Evolutionary conservation across 2,329 filamentous ascomycete species (phyloP).

Genomic region (Alternaria sp.): DNA sequence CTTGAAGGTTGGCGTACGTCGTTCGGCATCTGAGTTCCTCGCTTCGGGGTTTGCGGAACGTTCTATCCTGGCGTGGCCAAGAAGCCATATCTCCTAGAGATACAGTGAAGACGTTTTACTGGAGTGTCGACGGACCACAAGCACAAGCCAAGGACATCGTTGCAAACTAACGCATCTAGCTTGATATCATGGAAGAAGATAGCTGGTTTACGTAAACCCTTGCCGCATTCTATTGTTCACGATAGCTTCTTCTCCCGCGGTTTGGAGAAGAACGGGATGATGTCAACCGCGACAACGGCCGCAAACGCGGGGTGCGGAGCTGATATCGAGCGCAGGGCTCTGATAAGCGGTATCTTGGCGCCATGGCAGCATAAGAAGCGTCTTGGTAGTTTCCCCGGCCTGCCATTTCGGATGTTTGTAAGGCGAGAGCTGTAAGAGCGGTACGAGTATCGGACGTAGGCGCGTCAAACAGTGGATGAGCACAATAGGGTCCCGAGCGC

Average conservation of each 20-base stretch:
- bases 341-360: conserved; percentile 19
- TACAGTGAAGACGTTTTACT: neutral
- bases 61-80: neutral
- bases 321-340: conserved; percentile 2
- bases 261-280: neutral
- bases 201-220: neutral
- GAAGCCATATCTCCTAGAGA: neutral
- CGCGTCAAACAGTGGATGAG: neutral
- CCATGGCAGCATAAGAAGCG: conserved; percentile 13
- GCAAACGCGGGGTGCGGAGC: conserved; percentile 8
- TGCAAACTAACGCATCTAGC: neutral
- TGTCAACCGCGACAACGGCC: conserved; percentile 3
- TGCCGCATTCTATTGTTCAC: neutral
- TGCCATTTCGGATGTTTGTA: neutral
- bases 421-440: neutral
- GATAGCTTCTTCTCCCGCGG: neutral
- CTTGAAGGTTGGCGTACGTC: conserved; percentile 10
- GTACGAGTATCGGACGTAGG: conserved; percentile 1
- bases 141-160: neutral
- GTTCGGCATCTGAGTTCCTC: neutral
- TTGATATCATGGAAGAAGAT: neutral
- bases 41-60: neutral
- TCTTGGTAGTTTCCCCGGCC: neutral
- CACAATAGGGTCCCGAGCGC: neutral
- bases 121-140: neutral